Percentiles rank a stretch among this genome's conserved stretches.
Conservation (phyloP, 495 filamentous ascomycete species). For the Alectoria sarmentosa region DNA sequence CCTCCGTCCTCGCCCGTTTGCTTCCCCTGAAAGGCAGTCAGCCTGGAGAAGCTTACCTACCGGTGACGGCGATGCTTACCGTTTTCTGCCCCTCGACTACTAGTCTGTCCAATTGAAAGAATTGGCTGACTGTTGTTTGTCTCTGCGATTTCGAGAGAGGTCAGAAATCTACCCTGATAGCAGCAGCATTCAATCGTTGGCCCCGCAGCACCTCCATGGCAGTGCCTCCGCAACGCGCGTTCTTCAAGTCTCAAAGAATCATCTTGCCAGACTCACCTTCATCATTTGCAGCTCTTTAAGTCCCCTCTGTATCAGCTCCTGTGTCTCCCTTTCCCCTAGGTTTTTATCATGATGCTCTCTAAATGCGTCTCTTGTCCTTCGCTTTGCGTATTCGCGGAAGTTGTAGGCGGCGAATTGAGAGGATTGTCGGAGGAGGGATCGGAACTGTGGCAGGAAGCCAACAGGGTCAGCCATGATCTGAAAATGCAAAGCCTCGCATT, state of each 20-base stretch:
- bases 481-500: background rate
- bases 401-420: conserved; percentile 90
- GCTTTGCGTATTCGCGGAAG: conserved; percentile 91
- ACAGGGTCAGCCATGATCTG: background rate
- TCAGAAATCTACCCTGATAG: background rate
- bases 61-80: conserved; percentile 30
- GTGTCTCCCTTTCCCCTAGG: conserved; percentile 66
- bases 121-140: conserved; percentile 91
- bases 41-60: background rate
- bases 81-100: conserved; percentile 85
- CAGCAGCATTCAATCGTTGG: background rate
- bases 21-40: conserved; percentile 52
- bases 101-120: conserved; percentile 84
- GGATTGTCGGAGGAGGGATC: conserved; percentile 80
- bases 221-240: background rate
- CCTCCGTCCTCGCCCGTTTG: conserved; percentile 61
- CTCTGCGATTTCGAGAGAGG: conserved; percentile 50
- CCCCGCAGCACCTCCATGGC: background rate
- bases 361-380: conserved; percentile 83
- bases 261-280: conserved; percentile 57
- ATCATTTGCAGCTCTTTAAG: conserved; percentile 80
- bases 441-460: conserved; percentile 55
- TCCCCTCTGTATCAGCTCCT: conserved; percentile 84
- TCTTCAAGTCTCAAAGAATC: background rate
- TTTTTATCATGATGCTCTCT: conserved; percentile 58